Base-by-base conservation (phyloP, 179 eudicot genomes). In the Kewa caespitosa region DNA sequence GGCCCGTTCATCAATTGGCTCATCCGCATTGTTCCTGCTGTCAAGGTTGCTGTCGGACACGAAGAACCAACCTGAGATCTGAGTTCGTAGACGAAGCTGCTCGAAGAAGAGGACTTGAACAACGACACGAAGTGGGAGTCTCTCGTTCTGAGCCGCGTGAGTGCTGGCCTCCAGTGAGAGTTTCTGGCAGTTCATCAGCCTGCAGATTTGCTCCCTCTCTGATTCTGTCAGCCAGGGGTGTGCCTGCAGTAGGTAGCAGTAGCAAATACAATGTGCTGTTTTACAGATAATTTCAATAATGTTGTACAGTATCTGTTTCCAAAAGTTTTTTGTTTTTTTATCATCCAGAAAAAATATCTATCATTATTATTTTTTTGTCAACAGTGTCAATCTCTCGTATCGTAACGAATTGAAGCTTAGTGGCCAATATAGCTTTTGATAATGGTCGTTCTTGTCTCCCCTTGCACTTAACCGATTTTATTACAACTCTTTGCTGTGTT, bases 21-120 rank as follows among this genome's bases (percentile, higher is more conserved):
- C 83, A 17, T 82, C 85, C 1, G n/a, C n/a, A n/a, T 70, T 83
- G 57, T 70, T 68, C 60, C 85, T 42, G 69, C 68, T 84, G 55
- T 89, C 92, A 9, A 81, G 81, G 79, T 84, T 89, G 72, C n/a
- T n/a, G n/a, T 89, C 89, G 0, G 97, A 89, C n/a, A 89, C 89
- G 68, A 90, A 87, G 70, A 91, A 85, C 91, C 94, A 91, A 4
- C 94, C 91, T n/a, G 98, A 82, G 43, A 91, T 85, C 34, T 92
- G 93, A 0, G 97, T 88, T 30, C 94, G 87, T 32, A 93, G 89
- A 67, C 91, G 86, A 12, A 90, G 78, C 74, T 93, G 98, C 43
- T 93, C 98, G 38, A 90, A 93, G 85, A 90, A 93, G 15, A 93
- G 93, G 38, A 93, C 94, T 78, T 93, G 98, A 36, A 93, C 89